Percentiles rank a stretch among this genome's conserved stretches.
These are phyloP conservation scores for Fraxinus quadrangulata DNA, from an alignment of 257 asterid genomes.

Conservation along the genomic window DNA sequence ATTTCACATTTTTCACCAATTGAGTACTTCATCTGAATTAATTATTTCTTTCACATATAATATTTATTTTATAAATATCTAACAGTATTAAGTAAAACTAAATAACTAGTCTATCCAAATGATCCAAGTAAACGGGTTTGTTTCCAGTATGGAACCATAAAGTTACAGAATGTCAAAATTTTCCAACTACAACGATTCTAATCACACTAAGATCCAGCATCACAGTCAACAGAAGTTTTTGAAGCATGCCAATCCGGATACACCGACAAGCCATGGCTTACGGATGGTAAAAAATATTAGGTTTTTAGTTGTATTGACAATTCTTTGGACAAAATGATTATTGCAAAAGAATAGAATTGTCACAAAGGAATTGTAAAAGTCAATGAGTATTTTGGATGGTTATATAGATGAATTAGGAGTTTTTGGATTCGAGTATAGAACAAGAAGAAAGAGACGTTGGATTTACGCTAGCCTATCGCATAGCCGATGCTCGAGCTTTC, in stretches of 20 bases:
- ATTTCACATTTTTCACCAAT: neutral
- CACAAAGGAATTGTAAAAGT: too few species aligned
- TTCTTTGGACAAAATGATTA: too few species aligned
- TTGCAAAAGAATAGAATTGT: too few species aligned
- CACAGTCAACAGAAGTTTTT: neutral
- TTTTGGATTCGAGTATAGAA: too few species aligned
- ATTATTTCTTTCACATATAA: too few species aligned
- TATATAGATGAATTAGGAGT: too few species aligned
- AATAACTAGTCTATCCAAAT: neutral
- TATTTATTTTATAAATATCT: too few species aligned
- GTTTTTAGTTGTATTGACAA: too few species aligned
- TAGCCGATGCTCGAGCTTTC: too few species aligned
- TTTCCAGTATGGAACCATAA: conserved; percentile 1
- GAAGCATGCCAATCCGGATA: conserved; percentile 11
- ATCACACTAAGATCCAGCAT: conserved; percentile 4
- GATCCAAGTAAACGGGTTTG: neutral
- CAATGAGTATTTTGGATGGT: too few species aligned
- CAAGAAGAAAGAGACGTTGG: neutral
- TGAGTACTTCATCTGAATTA: too few species aligned
- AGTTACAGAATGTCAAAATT: neutral
- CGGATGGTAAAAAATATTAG: conserved; percentile 32
- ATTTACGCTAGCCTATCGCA: too few species aligned
- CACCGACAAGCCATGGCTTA: conserved; percentile 7
- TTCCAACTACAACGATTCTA: conserved; percentile 2
- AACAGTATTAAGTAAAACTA: conserved; percentile 9